phyloP scores from a whole-genome alignment of 495 filamentous ascomycete species.

The Neurospora terricola region DNA sequence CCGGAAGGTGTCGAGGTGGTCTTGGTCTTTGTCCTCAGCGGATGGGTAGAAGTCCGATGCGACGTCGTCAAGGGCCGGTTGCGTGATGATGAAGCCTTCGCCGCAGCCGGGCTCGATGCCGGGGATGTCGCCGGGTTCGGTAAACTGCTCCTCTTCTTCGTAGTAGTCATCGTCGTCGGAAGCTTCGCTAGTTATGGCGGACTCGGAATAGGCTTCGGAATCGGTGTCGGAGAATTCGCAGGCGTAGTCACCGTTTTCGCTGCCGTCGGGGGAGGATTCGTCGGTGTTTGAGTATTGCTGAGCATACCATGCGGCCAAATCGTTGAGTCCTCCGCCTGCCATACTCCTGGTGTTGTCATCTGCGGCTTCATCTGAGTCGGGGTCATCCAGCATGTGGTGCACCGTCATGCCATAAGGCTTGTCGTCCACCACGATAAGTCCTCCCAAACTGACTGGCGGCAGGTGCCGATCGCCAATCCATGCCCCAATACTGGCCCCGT shows the following conservation, averaged over 20 bases:
- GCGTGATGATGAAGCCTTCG: constrained; percentile 64
- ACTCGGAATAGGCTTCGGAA: constrained; percentile 35
- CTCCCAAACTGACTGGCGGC: constrained; percentile 83
- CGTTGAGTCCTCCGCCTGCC: constrained; percentile 11
- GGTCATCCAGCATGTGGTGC: constrained; percentile 87
- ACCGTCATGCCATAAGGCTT: constrained; percentile 86
- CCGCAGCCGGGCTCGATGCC: constrained; percentile 68
- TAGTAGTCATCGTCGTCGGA: constrained; percentile 28
- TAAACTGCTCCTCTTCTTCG: constrained; percentile 30
- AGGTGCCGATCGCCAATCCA: constrained; percentile 75
- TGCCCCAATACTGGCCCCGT: constrained; percentile 87
- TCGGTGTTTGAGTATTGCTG: constrained; percentile 16
- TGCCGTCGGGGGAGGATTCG: constrained; percentile 29
- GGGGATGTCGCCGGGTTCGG: constrained; percentile 72
- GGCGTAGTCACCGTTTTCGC: constrained; percentile 30
- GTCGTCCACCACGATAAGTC: constrained; percentile 73
- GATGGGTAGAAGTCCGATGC: constrained; percentile 65
- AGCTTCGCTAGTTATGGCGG: constrained; percentile 36
- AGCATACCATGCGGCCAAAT: constrained; percentile 24
- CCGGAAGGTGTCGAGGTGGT: constrained; percentile 61
- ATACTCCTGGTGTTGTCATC: constrained; percentile 17
- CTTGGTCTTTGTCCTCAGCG: constrained; percentile 41
- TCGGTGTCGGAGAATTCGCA: constrained; percentile 49
- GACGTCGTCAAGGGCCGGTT: constrained; percentile 81
- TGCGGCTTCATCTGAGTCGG: constrained; percentile 46